phyloP scores from a whole-genome alignment of 2,329 filamentous ascomycete species.

The Thermoascus crustaceus region DNA sequence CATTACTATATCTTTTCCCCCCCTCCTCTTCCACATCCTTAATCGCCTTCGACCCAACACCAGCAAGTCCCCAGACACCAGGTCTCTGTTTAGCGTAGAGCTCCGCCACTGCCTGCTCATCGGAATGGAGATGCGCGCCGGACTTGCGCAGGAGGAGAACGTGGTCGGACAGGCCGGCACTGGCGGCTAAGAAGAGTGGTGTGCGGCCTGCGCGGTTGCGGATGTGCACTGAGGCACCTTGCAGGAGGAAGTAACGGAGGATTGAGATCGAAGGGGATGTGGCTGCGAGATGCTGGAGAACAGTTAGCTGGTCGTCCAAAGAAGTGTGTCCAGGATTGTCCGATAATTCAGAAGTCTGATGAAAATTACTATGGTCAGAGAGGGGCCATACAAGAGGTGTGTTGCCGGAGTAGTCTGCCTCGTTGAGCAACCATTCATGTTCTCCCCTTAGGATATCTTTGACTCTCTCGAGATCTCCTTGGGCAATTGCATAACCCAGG shows the following conservation, averaged over 20 bases:
- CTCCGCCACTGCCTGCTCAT: conserved; percentile 47
- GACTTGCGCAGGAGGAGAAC: conserved; percentile 47
- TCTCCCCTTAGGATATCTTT: conserved; percentile 60
- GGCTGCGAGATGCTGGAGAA: conserved; percentile 47
- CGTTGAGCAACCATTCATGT: conserved; percentile 60
- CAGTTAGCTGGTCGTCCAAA: too few species aligned
- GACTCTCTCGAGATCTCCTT: conserved; percentile 59
- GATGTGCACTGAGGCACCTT: conserved; percentile 52
- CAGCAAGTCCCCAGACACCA: conserved; percentile 37
- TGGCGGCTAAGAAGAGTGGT: conserved; percentile 52
- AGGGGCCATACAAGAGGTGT: conserved; percentile 43
- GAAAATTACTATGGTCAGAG: conserved; percentile 18
- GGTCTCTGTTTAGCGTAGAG: conserved; percentile 38
- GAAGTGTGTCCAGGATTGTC: too few species aligned
- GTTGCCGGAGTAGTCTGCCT: conserved; percentile 73
- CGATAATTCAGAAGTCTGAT: neutral
- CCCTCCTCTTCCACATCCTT: conserved; percentile 6
- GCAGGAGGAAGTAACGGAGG: conserved; percentile 47
- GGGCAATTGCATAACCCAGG: conserved; percentile 70
- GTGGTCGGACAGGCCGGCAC: conserved; percentile 47
- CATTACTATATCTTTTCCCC: too few species aligned
- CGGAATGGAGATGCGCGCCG: conserved; percentile 52
- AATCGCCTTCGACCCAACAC: conserved; percentile 22
- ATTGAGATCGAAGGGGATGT: conserved; percentile 48
- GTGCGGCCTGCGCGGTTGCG: conserved; percentile 52